phyloP scores from a whole-genome alignment of 208 protist genomes.

The Porcisia hertigi region DNA sequence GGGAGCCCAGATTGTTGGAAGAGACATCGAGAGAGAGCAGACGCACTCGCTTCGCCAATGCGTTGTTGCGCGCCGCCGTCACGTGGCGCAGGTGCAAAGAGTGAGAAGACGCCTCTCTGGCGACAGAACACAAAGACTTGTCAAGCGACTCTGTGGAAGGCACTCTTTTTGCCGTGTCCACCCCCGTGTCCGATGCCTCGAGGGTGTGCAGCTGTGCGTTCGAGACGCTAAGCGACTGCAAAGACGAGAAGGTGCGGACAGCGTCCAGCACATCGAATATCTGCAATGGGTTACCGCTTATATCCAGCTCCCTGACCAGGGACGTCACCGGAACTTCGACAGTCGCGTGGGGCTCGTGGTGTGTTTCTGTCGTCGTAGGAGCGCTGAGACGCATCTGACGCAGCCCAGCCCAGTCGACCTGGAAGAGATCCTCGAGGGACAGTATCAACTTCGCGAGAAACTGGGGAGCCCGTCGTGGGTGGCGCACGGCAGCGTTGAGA shows the following conservation, averaged over 20 bases:
- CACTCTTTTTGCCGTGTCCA: neutral
- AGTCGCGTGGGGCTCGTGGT: too few relatives aligned
- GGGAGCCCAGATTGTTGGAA: slow-evolving; percentile 54
- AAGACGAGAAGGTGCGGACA: slow-evolving; percentile 46
- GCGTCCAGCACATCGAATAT: slow-evolving; percentile 45
- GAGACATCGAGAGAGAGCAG: slow-evolving; percentile 59
- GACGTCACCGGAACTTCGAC: neutral
- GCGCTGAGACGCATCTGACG: slow-evolving; percentile 4
- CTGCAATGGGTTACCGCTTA: slow-evolving; percentile 65
- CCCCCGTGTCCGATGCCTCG: neutral
- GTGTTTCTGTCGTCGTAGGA: neutral
- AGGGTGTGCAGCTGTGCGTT: slow-evolving; percentile 38
- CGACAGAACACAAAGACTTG: neutral
- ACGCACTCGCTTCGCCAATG: slow-evolving; percentile 34
- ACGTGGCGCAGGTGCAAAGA: slow-evolving; percentile 50
- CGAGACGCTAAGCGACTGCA: slow-evolving; percentile 43
- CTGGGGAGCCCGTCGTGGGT: slow-evolving; percentile 38
- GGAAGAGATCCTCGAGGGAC: slow-evolving; percentile 56
- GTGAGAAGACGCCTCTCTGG: neutral
- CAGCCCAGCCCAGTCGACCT: slow-evolving; percentile 46
- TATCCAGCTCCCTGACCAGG: slow-evolving; percentile 46
- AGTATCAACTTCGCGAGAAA: slow-evolving; percentile 53
- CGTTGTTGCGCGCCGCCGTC: slow-evolving; percentile 54
- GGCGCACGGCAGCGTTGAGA: slow-evolving; percentile 35
- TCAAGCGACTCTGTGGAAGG: neutral